Base-by-base conservation (phyloP, 371 early-diverging fungal genomes). In the Mucor mucedo region DNA sequence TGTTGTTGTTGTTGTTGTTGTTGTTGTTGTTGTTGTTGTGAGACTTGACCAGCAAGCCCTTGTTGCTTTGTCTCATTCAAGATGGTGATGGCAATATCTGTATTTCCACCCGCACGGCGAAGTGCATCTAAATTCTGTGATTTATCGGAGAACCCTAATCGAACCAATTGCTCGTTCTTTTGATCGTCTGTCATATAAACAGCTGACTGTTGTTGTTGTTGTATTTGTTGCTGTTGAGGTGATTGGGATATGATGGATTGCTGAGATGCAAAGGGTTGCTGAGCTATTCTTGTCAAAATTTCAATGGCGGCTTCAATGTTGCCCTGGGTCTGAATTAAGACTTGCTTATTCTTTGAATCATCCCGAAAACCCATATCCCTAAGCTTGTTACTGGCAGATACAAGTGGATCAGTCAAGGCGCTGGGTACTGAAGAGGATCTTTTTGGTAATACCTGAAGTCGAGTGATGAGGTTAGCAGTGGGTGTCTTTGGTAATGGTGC, bases 341-440 rank as follows among this genome's bases (percentile, higher is more conserved):
- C 88, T 57, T 80, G 82, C 10, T 74, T 75, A 60, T 86, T 92
- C 60, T 76, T 80, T 10, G 73, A 68, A 1, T 83, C 83, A 59
- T 90, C 86, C 32, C 72, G 80, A 59, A 90, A 95, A 27, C 96
- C 96, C 92, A 95, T 88, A 35, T 90, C 88, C 16, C 78, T 82
- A 54, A 92, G 66, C 38, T 69, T 55, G 6, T 58, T 61, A 32
- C 71, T 32, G 28, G 40, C 58, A 0, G 48, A 29, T 11, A 52
- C 38, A 16, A 68, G 33, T 35, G 60, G 59, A 21, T 63, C 62
- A 1, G n/a, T 29, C 6, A 55, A 41, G 10, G 66, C 42, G 9
- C 62, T 54, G 44, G 82, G 82, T 3, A 77, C 82, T 54, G 82
- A 82, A 4, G 82, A 81, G 5, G 82, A 75, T 44, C 82, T 60